Conservation (phyloP, 139 green algal genomes). For the Dunaliella primolecta region DNA sequence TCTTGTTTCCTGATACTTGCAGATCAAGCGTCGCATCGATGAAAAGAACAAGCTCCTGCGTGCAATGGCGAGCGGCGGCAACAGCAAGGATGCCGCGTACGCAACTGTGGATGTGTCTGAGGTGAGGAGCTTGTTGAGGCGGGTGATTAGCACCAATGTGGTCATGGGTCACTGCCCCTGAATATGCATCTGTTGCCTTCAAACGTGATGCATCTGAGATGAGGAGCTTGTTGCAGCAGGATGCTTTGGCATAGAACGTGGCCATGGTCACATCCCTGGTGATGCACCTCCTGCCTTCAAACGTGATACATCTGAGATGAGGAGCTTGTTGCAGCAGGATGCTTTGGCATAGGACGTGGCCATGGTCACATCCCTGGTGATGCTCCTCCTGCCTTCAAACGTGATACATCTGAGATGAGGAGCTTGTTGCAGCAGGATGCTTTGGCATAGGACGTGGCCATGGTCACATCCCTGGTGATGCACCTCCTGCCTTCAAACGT, state of each 20-base stretch:
- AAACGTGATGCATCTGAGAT: background rate
- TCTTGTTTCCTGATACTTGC: too few relatives aligned
- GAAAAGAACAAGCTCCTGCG: slow-evolving; percentile 77
- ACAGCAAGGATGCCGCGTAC: slow-evolving; percentile 22
- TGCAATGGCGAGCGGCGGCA: slow-evolving; percentile 33
- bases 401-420: background rate
- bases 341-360: background rate
- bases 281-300: too few relatives aligned
- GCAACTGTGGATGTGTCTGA: slow-evolving; percentile 58
- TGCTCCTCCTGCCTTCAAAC: too few relatives aligned
- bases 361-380: background rate
- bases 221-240: background rate
- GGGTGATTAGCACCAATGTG: too few relatives aligned
- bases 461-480: too few relatives aligned
- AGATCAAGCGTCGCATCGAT: slow-evolving; percentile 60
- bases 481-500: too few relatives aligned
- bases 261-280: background rate
- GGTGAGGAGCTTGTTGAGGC: slow-evolving; percentile 31
- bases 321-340: background rate
- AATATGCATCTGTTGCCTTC: too few relatives aligned
- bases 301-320: background rate
- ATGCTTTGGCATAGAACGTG: background rate
- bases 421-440: background rate
- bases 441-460: background rate
- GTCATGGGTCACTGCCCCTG: too few relatives aligned